Percentiles rank a stretch among this genome's conserved stretches.
Conservation (phyloP, 1,139 yeast species). For the Kodamaea arcana region DNA sequence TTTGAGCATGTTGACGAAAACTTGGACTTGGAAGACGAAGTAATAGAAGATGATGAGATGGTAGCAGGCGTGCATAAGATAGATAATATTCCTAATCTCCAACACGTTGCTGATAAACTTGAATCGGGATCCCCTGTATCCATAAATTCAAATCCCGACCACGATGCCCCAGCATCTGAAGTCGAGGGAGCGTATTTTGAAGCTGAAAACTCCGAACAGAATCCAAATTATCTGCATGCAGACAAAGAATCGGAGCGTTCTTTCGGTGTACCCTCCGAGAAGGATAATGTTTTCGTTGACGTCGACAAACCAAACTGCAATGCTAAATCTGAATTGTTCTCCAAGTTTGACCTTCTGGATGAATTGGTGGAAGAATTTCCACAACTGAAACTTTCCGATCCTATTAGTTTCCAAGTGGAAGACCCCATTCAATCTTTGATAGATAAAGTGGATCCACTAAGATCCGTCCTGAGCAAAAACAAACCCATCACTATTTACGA, state of each 20-base stretch:
- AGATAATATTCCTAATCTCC: background rate
- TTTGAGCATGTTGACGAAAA: conserved; percentile 11
- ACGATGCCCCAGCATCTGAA: too few relatives aligned
- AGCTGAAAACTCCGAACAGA: too few relatives aligned
- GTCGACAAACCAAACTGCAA: conserved; percentile 1
- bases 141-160: too few relatives aligned
- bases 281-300: conserved; percentile 14
- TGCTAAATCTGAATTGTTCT: conserved; percentile 15
- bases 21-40: conserved; percentile 3
- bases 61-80: background rate
- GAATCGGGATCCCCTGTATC: too few relatives aligned
- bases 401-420: conserved; percentile 7
- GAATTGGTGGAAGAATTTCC: conserved; percentile 38
- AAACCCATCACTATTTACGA: conserved; percentile 38
- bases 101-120: too few relatives aligned
- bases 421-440: conserved; percentile 31
- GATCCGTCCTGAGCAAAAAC: conserved; percentile 28
- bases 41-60: conserved; percentile 9
- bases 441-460: conserved; percentile 42
- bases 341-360: conserved; percentile 18
- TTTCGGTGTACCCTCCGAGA: conserved; percentile 1
- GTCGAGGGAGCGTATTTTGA: too few relatives aligned
- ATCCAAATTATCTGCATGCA: too few relatives aligned
- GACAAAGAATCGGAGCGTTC: too few relatives aligned
- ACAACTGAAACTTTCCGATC: conserved; percentile 31